Percentiles rank a stretch among this genome's conserved stretches.
Conservation (phyloP, 495 filamentous ascomycete genomes). For the Staphylotrichum tortipilum region DNA sequence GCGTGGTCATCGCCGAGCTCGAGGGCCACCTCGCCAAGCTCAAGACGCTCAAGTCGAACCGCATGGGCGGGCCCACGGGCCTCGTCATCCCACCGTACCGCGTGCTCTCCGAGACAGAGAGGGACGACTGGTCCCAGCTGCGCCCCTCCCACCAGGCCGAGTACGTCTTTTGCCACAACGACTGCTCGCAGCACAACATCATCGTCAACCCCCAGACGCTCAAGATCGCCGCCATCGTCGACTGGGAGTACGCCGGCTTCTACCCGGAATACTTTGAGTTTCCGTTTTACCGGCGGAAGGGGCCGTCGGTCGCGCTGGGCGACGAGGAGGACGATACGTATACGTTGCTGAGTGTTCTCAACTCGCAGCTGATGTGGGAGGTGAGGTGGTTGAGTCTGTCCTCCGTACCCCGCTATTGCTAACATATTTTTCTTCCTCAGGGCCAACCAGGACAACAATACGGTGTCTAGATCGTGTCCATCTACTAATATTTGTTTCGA, state of each 20-base stretch:
- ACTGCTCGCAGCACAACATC: conserved; percentile 9
- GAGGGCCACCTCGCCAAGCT: background rate
- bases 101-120: conserved; percentile 3
- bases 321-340: conserved; percentile 8
- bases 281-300: conserved; percentile 5
- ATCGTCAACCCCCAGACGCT: conserved; percentile 9
- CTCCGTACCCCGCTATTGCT: too few relatives aligned
- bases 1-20: conserved; percentile 2
- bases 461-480: too few relatives aligned
- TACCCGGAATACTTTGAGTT: conserved; percentile 7
- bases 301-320: conserved; percentile 3
- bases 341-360: background rate
- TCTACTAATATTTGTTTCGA: too few relatives aligned
- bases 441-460: too few relatives aligned
- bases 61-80: conserved; percentile 7
- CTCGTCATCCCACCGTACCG: conserved; percentile 9
- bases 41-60: conserved; percentile 3
- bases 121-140: conserved; percentile 4
- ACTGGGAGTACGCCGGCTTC: conserved; percentile 14
- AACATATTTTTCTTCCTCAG: too few relatives aligned
- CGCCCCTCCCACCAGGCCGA: background rate
- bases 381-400: too few relatives aligned
- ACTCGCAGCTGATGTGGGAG: conserved; percentile 3
- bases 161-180: conserved; percentile 11
- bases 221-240: conserved; percentile 8